Percentiles rank a stretch among this genome's conserved stretches.
Evolutionary conservation across 2,329 filamentous ascomycete genomes (phyloP).

Genomic region (Cryphonectria carpinicola): DNA sequence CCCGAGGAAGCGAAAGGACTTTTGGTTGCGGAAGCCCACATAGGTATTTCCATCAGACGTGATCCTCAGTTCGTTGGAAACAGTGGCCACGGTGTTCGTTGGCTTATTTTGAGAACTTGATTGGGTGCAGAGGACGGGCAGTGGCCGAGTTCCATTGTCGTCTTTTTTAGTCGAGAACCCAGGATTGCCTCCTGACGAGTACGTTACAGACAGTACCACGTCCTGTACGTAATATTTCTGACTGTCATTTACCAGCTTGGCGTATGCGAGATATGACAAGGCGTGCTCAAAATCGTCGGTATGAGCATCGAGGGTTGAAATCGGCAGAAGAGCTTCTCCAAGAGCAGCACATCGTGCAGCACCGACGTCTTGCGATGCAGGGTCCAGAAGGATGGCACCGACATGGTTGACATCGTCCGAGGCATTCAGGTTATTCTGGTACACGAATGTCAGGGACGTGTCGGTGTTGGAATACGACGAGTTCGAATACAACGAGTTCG

Average conservation of each 20-base stretch:
- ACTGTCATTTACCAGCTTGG: conserved; percentile 9
- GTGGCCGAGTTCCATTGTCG: conserved; percentile 32
- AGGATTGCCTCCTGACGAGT: conserved; percentile 30
- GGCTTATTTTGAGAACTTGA: conserved; percentile 38
- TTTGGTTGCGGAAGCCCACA: conserved; percentile 55
- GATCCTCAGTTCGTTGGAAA: conserved; percentile 16
- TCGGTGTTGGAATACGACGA: conserved; percentile 38
- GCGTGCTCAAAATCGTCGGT: conserved; percentile 48
- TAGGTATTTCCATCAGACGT: conserved; percentile 46
- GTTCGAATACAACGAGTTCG: conserved; percentile 3
- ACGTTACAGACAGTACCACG: conserved; percentile 45
- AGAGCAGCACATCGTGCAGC: conserved; percentile 49
- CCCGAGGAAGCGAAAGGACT: conserved; percentile 45
- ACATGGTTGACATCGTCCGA: conserved; percentile 57
- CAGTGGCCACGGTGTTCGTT: conserved; percentile 38
- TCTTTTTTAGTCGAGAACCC: conserved; percentile 31
- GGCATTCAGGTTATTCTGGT: conserved; percentile 58
- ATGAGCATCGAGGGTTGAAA: conserved; percentile 45
- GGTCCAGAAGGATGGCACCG: conserved; percentile 53
- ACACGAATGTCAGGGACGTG: conserved; percentile 53
- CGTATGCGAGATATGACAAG: conserved; percentile 44
- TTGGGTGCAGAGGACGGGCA: conserved; percentile 57
- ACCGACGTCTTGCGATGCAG: conserved; percentile 42
- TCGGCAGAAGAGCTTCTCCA: conserved; percentile 51
- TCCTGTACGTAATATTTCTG: conserved; percentile 48